Conservation (phyloP, 2,329 filamentous ascomycete species). For the Penicillium vulpinum region DNA sequence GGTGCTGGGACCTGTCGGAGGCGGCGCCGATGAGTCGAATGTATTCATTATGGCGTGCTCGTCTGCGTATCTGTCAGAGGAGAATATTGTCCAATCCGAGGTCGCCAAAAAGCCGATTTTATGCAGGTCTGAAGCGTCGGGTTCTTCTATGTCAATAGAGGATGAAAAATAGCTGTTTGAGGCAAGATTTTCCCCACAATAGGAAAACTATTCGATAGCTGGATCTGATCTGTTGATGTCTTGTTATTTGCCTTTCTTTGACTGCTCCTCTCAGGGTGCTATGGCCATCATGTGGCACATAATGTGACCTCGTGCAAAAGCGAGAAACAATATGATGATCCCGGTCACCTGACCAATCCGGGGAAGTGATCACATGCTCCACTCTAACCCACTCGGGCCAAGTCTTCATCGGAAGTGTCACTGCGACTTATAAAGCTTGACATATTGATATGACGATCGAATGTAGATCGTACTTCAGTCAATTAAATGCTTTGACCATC, state of each 20-base stretch:
- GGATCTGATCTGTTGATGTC: constrained; percentile 16
- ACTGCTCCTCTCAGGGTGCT: not conserved
- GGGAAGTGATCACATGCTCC: constrained; percentile 8
- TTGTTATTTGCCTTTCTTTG: not conserved
- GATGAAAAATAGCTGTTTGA: not conserved
- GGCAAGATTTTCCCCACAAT: not conserved
- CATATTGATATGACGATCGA: not conserved
- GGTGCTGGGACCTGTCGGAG: constrained; percentile 19
- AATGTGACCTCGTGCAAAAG: constrained; percentile 3
- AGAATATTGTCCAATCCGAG: constrained; percentile 15
- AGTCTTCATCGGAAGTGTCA: not conserved
- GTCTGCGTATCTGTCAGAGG: constrained; percentile 14
- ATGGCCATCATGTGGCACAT: constrained; percentile 9
- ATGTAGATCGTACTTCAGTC: not conserved
- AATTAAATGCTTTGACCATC: not conserved
- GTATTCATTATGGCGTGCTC: constrained; percentile 40
- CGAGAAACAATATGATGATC: not conserved
- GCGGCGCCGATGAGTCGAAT: constrained; percentile 28
- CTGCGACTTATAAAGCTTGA: not conserved
- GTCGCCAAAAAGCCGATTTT: constrained; percentile 1
- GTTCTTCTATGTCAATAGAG: not conserved
- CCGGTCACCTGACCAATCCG: constrained; percentile 8
- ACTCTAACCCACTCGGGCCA: constrained; percentile 7
- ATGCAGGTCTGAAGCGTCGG: constrained; percentile 13
- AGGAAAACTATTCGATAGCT: not conserved